Evolutionary conservation across 2,329 filamentous ascomycete genomes (phyloP).

Genomic region (Anthostomella pinea): DNA sequence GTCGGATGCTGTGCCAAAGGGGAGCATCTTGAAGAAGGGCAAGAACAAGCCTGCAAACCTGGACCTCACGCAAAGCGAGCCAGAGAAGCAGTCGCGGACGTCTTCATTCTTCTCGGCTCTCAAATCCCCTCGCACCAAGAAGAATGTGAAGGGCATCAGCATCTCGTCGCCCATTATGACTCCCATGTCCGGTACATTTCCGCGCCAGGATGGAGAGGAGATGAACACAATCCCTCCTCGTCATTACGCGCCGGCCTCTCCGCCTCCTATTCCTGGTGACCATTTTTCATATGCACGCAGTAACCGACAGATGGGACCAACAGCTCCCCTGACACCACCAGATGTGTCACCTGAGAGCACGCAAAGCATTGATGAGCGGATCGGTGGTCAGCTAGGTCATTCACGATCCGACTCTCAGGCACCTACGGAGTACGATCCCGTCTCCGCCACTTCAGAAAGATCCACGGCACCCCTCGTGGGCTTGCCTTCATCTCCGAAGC

Average conservation of each 20-base stretch:
- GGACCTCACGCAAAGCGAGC: conserved; percentile 38
- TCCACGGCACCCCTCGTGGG: conserved; percentile 52
- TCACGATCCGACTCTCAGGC: conserved; percentile 38
- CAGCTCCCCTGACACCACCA: conserved; percentile 44
- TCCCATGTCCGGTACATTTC: conserved; percentile 58
- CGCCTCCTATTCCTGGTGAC: conserved; percentile 53
- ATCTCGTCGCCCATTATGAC: conserved; percentile 67
- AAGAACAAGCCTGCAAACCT: conserved; percentile 37
- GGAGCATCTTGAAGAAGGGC: conserved; percentile 44
- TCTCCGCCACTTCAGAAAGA: conserved; percentile 50
- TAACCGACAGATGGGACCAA: conserved; percentile 27
- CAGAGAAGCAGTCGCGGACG: conserved; percentile 55
- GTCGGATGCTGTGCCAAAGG: conserved; percentile 36
- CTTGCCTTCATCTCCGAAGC: conserved; percentile 45
- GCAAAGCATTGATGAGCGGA: conserved; percentile 55
- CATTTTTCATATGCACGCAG: conserved; percentile 38
- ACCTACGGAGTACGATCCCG: conserved; percentile 44
- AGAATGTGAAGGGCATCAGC: conserved; percentile 46
- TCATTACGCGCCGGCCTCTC: conserved; percentile 55
- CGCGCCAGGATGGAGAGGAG: conserved; percentile 53
- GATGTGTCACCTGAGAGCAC: conserved; percentile 47
- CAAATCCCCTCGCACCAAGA: conserved; percentile 57
- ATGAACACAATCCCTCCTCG: conserved; percentile 57
- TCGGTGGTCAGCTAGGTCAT: conserved; percentile 42
- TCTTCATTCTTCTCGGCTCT: conserved; percentile 61